phyloP scores from a whole-genome alignment of 2,329 filamentous ascomycete species.

The Xylaria sp. region DNA sequence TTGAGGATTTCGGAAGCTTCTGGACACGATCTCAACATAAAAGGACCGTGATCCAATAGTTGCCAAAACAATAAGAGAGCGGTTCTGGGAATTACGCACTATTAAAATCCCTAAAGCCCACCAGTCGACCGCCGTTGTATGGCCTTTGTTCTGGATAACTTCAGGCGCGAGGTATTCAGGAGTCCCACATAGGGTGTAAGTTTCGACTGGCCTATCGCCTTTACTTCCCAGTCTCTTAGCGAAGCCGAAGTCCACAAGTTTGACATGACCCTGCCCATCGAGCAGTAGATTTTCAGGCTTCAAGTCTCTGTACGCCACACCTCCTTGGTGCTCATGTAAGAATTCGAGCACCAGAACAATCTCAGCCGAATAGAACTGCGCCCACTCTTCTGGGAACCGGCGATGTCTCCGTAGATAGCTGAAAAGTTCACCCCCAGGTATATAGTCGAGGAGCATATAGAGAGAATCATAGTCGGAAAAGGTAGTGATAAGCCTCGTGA shows the following conservation, averaged over 20 bases:
- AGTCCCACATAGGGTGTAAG: constrained; percentile 83
- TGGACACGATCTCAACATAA: too few relatives aligned
- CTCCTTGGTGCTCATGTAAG: constrained; percentile 77
- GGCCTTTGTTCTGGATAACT: constrained; percentile 82
- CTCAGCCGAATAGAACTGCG: constrained; percentile 83
- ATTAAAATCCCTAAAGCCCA: constrained; percentile 85
- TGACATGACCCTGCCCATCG: constrained; percentile 78
- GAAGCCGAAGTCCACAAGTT: constrained; percentile 85
- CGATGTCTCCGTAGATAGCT: constrained; percentile 79
- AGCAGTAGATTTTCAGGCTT: constrained; percentile 85
- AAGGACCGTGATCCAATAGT: too few relatives aligned
- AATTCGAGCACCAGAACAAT: constrained; percentile 83
- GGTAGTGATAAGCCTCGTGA: constrained; percentile 77
- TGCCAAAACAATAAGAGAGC: background rate
- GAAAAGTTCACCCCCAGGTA: constrained; percentile 84
- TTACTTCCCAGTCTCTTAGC: constrained; percentile 74
- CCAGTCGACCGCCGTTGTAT: constrained; percentile 81
- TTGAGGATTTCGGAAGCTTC: background rate
- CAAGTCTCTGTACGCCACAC: constrained; percentile 79
- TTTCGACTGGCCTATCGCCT: constrained; percentile 63
- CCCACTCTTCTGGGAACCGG: constrained; percentile 78
- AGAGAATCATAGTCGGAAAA: constrained; percentile 80
- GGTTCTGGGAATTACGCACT: background rate
- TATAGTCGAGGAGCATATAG: constrained; percentile 84
- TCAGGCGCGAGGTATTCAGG: constrained; percentile 85